phyloP scores from a whole-genome alignment of 805 yeast genomes.

The Wickerhamiella spandovensis region DNA sequence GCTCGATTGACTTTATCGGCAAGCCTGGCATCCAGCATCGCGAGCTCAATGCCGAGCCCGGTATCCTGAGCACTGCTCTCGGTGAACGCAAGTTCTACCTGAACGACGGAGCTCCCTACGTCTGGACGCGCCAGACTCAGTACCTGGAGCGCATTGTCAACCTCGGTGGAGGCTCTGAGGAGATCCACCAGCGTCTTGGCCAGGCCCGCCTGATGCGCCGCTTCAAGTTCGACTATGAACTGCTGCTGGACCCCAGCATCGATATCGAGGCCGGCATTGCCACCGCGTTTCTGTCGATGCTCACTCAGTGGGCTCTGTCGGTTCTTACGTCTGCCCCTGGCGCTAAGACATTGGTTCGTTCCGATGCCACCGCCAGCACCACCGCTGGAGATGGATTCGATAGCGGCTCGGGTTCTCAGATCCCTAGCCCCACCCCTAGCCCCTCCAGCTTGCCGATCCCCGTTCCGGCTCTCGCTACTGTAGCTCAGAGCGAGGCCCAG shows the following conservation, averaged over 20 bases:
- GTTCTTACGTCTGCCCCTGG: conserved; percentile 34
- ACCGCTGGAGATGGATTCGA: neutral
- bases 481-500: neutral
- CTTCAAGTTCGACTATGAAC: conserved; percentile 46
- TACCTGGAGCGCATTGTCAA: conserved; percentile 39
- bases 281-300: conserved; percentile 49
- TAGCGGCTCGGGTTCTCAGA: neutral
- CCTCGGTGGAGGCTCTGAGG: conserved; percentile 46
- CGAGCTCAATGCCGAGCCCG: conserved; percentile 28
- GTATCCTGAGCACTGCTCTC: conserved; percentile 24
- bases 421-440: neutral
- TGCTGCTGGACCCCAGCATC: conserved; percentile 36
- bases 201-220: conserved; percentile 44
- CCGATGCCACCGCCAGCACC: neutral
- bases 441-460: neutral
- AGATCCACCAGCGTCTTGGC: conserved; percentile 40
- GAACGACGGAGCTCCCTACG: conserved; percentile 40
- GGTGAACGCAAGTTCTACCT: conserved; percentile 36
- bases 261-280: conserved; percentile 42
- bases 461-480: neutral
- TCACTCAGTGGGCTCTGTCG: conserved; percentile 55
- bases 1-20: conserved; percentile 28
- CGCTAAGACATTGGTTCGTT: neutral
- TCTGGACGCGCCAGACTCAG: conserved; percentile 42
- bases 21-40: conserved; percentile 24